phyloP scores from a whole-genome alignment of 176 grass and related monocot species.

The Microstegium vimineum region DNA sequence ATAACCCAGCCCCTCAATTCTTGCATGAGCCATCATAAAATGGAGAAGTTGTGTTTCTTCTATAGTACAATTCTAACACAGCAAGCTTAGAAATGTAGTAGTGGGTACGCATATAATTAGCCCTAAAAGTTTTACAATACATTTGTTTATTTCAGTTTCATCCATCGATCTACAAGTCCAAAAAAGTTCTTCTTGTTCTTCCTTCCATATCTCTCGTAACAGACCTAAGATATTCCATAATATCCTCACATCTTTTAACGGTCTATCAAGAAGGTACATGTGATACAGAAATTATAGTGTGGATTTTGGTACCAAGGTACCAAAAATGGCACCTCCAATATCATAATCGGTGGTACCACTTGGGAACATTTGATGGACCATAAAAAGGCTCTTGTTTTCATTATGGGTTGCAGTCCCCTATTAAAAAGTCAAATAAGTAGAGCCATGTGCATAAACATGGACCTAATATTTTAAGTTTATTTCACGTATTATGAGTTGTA shows the following conservation, averaged over 20 bases:
- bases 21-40: not conserved
- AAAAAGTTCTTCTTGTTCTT: not conserved
- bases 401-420: not conserved
- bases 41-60: not conserved
- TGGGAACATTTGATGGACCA: not conserved
- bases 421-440: not conserved
- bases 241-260: not conserved
- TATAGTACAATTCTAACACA: not conserved
- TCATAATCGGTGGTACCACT: not conserved
- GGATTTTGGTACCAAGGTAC: not conserved
- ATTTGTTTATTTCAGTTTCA: not conserved
- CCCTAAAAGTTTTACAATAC: not conserved
- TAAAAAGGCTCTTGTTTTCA: not conserved
- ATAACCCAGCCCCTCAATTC: not conserved
- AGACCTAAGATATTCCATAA: conserved; percentile 13
- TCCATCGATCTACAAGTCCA: not conserved
- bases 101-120: not conserved
- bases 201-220: not conserved
- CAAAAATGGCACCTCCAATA: not conserved
- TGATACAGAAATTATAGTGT: not conserved
- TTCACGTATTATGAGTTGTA: not conserved
- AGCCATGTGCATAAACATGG: not conserved
- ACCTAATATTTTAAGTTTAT: not conserved
- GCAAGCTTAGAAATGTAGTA: not conserved
- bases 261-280: not conserved